Base-by-base conservation (phyloP, 2,329 filamentous ascomycete species). In the Tricladium varicosporioides region DNA sequence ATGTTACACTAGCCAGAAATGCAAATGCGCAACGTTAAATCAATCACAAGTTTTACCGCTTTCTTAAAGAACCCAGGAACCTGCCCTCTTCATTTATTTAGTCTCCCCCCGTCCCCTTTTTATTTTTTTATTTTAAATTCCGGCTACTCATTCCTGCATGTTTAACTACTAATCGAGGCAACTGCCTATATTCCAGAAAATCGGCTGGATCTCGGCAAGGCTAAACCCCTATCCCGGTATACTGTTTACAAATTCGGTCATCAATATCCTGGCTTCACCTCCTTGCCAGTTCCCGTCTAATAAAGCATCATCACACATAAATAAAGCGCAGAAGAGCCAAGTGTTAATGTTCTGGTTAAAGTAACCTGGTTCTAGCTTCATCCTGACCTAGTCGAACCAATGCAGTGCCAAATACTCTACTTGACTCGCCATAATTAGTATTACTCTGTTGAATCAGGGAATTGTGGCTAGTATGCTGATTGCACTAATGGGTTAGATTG, bases 351-450 rank as follows among this genome's bases (percentile, higher is more conserved):
- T n/a, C 51, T 47, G 14, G 11, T 22, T 18, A 32, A 83, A 91
- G 72, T 95, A 88, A 44, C 91, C 92, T 45, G 97, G 86, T 51
- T 89, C 84, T 65, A 97, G 97, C 81, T 97, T 97, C 69, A 92
- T 84, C 81, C 78, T 93, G 92, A 63, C 92, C 93, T 18, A 92
- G 92, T 68, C 92, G 90, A 60, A 97, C 83, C 59, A 97, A 81
- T 27, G 92, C 93, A 8, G 92, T 92, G 71, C 97, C 93, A 63
- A 97, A 10, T 92, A 96, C 73, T 97, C 92, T 63, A 92, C 92
- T 71, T 92, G 89, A 80, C 97, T 97, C 64, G 93, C 93, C 93
- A 97, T 97, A 78, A 97, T 97, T 73, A 97, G 92, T 13, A n/a
- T n/a, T n/a, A n/a, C n/a, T n/a, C n/a, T n/a, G n/a, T n/a, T n/a